Conservation (phyloP, 169 alveolate species). For the Toxoplasma gondii region DNA sequence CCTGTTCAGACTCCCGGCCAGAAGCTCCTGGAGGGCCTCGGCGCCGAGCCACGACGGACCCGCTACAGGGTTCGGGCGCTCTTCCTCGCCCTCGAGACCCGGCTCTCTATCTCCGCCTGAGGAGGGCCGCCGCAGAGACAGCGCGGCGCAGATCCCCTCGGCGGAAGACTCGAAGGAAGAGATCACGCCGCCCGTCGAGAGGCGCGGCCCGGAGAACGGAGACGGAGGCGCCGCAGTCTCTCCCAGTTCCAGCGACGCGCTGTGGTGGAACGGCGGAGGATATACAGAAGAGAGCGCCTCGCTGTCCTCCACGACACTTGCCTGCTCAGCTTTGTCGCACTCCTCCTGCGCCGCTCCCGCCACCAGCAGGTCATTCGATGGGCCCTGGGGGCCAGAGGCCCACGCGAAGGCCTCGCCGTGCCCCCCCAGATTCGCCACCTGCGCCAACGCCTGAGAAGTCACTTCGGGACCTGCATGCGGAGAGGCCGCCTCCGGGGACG, state of each 20-base stretch:
- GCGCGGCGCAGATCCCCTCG: not conserved
- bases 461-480: constrained; percentile 11
- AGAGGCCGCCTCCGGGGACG: constrained; percentile 6
- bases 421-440: not conserved
- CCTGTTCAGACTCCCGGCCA: not conserved
- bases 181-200: not conserved
- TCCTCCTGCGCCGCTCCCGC: not conserved
- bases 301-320: not conserved
- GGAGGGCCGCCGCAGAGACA: not conserved
- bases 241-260: not conserved
- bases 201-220: not conserved
- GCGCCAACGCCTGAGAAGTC: not conserved
- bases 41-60: not conserved
- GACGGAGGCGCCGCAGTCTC: not conserved
- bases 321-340: not conserved
- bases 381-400: not conserved
- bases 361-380: not conserved
- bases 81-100: not conserved
- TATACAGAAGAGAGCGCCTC: not conserved
- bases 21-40: not conserved
- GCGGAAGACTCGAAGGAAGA: not conserved
- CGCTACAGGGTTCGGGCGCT: not conserved
- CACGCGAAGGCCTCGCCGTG: not conserved
- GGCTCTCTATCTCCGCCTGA: not conserved
- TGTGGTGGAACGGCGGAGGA: not conserved